Evolutionary conservation across 2,329 filamentous ascomycete genomes (phyloP).

Genomic region (Colletotrichum eremochloae): DNA sequence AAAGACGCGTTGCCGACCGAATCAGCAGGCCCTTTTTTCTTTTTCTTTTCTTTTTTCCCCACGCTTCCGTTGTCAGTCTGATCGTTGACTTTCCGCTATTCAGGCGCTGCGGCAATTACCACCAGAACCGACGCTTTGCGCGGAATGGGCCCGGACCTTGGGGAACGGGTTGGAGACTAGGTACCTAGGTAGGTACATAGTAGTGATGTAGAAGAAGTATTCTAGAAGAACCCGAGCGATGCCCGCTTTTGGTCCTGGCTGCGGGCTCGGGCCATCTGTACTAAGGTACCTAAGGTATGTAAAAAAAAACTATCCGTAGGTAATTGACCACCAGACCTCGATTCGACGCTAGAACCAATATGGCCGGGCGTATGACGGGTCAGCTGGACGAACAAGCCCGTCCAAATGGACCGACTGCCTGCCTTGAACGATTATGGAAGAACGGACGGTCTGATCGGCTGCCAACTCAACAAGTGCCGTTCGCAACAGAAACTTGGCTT

Average conservation of each 20-base stretch:
- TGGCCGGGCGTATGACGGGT: constrained; percentile 13
- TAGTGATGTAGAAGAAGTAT: constrained; percentile 15
- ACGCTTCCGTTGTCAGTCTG: constrained; percentile 24
- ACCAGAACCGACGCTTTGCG: constrained; percentile 4
- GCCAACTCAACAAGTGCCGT: constrained; percentile 32
- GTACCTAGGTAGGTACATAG: too few relatives aligned
- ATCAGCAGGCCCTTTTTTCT: constrained; percentile 20
- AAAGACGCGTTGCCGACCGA: constrained; percentile 3
- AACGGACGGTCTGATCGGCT: constrained; percentile 15
- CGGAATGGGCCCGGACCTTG: constrained; percentile 31
- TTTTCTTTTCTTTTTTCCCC: too few relatives aligned
- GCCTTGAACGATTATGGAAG: not conserved
- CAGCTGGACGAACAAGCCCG: constrained; percentile 31
- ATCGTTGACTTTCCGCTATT: constrained; percentile 36
- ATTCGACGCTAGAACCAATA: constrained; percentile 35
- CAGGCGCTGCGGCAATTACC: constrained; percentile 26
- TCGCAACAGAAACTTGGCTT: constrained; percentile 23
- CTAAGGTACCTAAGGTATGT: not conserved
- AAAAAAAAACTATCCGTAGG: too few relatives aligned
- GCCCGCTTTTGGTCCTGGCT: not conserved
- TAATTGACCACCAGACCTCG: constrained; percentile 11
- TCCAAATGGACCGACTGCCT: not conserved
- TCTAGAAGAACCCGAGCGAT: constrained; percentile 18
- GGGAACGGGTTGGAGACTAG: constrained; percentile 31
- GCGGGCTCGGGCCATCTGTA: constrained; percentile 13